Evolutionary conservation across 495 filamentous ascomycete species (phyloP), one percentile per base, ranked within the genome.

Genomic region (Penicillium pancosmium): DNA sequence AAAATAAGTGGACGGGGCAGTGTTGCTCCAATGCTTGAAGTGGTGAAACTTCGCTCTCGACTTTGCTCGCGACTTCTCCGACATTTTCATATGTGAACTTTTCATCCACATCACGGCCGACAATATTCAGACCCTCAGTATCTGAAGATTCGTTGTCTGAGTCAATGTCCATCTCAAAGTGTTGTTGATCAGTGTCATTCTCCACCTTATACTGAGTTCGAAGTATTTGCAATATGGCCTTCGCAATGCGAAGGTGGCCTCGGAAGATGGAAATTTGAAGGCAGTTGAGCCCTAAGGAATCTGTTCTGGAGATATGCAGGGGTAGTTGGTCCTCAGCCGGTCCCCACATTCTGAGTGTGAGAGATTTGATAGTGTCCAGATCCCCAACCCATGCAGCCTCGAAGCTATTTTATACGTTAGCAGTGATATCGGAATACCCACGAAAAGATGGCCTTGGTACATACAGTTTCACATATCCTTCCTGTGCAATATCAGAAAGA

Each of bases 351-450:
- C 65, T 62, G 57, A 84, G 60, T n/a, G 84, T 83, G 27, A 85
- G 70, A 7, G 46, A 43, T 47, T 79, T 78, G 40, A 83, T 72
- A 4, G 73, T 85, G 0, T 80, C 74, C 1, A 87, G 43, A 62
- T 93, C 84, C 4, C 87, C 86, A n/a, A 52, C 56, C 86, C 87
- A 91, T 1, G 84, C 84, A 10, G 89, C 88, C 65, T 91, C 82
- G 55, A 89, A 91, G 59, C 77, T 86, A 68, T 46, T 13, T 21
- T 31, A 31, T 31, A 19, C 52, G 36, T 70, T 36, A 71, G 65
- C 19, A 12, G 19, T 63, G 15, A 9, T 12, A n/a, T 38, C 15
- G 1, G 6, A 13, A 38, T 38, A 1, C 11, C 11, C 10, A 12
- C 5, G 10, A 5, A 44, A 1, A 16, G 1, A 44, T 44, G 16